Evolutionary conservation across 2,329 filamentous ascomycete species (phyloP).

Genomic region (Fusarium succisae): DNA sequence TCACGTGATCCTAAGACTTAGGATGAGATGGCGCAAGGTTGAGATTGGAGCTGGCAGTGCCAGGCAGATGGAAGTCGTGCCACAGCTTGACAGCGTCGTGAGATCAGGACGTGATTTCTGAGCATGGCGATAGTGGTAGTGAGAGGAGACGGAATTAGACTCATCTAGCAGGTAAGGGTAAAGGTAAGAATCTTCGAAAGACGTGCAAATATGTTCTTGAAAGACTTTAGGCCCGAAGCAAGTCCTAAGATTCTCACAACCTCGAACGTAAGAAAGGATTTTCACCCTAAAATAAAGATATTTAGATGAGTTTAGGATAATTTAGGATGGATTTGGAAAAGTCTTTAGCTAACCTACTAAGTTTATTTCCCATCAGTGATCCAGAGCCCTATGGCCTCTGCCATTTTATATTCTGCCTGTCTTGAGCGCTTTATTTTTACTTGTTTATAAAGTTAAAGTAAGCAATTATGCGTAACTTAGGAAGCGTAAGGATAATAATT

Average conservation of each 20-base stretch:
- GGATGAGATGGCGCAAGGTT: neutral
- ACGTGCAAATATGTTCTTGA: too few species aligned
- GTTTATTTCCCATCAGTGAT: accelerated
- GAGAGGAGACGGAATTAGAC: accelerated
- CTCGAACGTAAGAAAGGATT: accelerated
- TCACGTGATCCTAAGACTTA: neutral
- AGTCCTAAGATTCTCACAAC: too few species aligned
- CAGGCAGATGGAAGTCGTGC: neutral
- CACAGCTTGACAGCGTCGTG: neutral
- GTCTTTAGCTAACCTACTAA: accelerated
- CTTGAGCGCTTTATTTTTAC: accelerated
- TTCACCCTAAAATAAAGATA: accelerated
- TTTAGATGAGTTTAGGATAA: too few species aligned
- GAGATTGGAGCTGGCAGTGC: neutral
- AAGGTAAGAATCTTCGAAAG: too few species aligned
- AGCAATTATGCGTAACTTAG: accelerated
- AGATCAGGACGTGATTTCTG: neutral
- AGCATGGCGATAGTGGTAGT: accelerated
- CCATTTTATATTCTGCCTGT: too few species aligned
- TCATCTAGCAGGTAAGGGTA: too few species aligned
- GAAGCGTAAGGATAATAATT: accelerated
- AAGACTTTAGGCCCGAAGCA: too few species aligned
- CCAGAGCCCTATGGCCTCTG: accelerated
- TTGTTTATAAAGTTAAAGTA: accelerated
- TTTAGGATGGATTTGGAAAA: too few species aligned